A percentile compares a stretch with the other conserved stretches of the same genome.
These are phyloP conservation scores for Suillus alpinus DNA, from an alignment of 768 basidiomycete species.

Conservation along the genomic window DNA sequence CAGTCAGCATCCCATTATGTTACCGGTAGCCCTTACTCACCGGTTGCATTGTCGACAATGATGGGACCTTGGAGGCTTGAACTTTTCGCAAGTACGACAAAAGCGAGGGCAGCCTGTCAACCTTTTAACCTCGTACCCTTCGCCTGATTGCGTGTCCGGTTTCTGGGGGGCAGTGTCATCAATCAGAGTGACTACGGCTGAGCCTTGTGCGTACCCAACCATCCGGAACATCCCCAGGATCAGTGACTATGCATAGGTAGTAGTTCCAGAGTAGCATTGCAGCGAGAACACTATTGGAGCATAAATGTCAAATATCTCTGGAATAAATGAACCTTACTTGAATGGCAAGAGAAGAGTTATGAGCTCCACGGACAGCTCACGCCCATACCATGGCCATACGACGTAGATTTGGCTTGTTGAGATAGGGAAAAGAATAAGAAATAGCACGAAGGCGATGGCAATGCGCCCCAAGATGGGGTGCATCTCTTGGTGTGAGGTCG, in stretches of 20 bases:
- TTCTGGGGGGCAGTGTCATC: slow-evolving; percentile 41
- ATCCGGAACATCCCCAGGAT: slow-evolving; percentile 81
- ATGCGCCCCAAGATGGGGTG: slow-evolving; percentile 54
- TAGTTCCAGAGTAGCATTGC: slow-evolving; percentile 87
- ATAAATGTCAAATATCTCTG: slow-evolving; percentile 6
- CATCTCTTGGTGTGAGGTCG: slow-evolving; percentile 28
- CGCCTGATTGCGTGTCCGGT: slow-evolving; percentile 64
- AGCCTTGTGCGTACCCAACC: slow-evolving; percentile 58
- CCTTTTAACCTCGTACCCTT: slow-evolving; percentile 89
- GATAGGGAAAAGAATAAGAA: slow-evolving; percentile 81
- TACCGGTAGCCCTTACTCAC: slow-evolving; percentile 37
- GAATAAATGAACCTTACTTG: slow-evolving; percentile 58
- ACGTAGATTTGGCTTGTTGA: slow-evolving; percentile 89
- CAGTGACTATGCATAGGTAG: slow-evolving; percentile 72
- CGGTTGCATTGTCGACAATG: slow-evolving; percentile 88
- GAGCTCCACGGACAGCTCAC: slow-evolving; percentile 69
- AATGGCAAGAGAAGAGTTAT: slow-evolving; percentile 79
- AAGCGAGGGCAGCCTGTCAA: slow-evolving; percentile 78
- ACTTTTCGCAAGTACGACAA: slow-evolving; percentile 82
- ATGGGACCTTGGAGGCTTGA: slow-evolving; percentile 88
- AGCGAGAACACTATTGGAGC: slow-evolving; percentile 61
- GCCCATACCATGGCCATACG: slow-evolving; percentile 91
- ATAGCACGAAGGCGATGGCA: slow-evolving; percentile 65
- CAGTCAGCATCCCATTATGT: background rate
- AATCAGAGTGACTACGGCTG: background rate